Conservation (phyloP, 345 rosid genomes). For the Melastoma malabathricum region DNA sequence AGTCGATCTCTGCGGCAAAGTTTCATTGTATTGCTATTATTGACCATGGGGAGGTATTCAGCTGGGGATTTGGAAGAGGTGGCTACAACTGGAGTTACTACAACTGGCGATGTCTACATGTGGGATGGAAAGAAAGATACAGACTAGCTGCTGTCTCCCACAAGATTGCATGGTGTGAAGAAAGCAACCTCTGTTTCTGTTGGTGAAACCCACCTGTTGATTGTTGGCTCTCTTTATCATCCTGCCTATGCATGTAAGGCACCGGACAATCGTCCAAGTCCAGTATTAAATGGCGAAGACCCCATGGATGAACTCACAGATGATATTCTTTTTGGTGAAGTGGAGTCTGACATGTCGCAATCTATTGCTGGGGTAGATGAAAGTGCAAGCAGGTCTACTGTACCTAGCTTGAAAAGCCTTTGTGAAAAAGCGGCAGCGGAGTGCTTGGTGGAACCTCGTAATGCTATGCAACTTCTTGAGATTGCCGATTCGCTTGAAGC, state of each 20-base stretch:
- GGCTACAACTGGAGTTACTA: constrained; percentile 81
- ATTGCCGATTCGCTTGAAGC: constrained; percentile 95
- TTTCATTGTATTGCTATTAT: constrained; percentile 88
- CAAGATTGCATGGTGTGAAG: constrained; percentile 74
- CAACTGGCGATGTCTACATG: constrained; percentile 81
- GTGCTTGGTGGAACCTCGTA: constrained; percentile 80
- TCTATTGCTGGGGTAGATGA: no score
- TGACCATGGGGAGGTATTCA: constrained; percentile 62
- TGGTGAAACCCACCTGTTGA: constrained; percentile 90
- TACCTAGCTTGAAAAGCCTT: constrained; percentile 69
- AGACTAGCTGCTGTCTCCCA: constrained; percentile 42
- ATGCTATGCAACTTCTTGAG: constrained; percentile 77
- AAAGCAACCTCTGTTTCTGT: constrained; percentile 79
- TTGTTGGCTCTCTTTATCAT: constrained; percentile 71
- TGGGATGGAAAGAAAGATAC: constrained; percentile 72
- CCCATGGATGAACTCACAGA: constrained; percentile 48
- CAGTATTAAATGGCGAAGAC: constrained; percentile 18
- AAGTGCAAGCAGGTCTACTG: constrained; percentile 2
- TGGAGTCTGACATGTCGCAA: constrained; percentile 17
- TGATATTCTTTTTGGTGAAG: constrained; percentile 42
- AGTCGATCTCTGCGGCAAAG: constrained; percentile 79
- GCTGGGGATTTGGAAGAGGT: constrained; percentile 99
- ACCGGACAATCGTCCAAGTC: constrained; percentile 17
- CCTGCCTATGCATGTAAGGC: constrained; percentile 38
- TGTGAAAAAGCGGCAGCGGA: constrained; percentile 93